Percentiles rank a stretch among this genome's conserved stretches.
phyloP scores from a whole-genome alignment of 768 basidiomycete species.

The Chalciporus chontae region DNA sequence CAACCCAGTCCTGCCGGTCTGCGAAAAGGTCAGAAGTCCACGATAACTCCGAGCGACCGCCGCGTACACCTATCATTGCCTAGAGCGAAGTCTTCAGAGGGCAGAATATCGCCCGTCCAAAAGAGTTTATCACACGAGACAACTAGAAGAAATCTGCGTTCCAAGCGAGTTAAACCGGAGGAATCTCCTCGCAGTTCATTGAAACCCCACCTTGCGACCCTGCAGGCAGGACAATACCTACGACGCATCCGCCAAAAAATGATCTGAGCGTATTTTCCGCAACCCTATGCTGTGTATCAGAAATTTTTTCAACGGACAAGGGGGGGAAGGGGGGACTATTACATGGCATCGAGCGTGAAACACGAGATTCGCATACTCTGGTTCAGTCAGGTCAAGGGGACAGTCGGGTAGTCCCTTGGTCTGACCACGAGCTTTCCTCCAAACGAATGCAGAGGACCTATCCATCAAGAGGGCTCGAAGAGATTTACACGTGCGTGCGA shows the following conservation, averaged over 20 bases:
- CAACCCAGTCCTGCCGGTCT: conserved; percentile 7
- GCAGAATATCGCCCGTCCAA: background rate
- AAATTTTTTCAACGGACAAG: background rate
- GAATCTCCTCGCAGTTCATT: background rate
- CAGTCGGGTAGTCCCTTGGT: conserved; percentile 40
- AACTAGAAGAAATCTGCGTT: conserved; percentile 1
- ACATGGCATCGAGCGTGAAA: conserved; percentile 30
- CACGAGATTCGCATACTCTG: conserved; percentile 42
- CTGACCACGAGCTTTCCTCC: conserved; percentile 28
- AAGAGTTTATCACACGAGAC: background rate
- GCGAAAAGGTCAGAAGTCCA: background rate
- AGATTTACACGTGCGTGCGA: conserved; percentile 40
- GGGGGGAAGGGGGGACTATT: background rate
- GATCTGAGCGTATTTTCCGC: conserved; percentile 5
- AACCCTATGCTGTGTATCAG: conserved; percentile 5
- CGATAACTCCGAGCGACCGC: background rate
- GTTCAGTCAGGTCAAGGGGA: conserved; percentile 43
- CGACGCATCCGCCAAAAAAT: conserved; percentile 18
- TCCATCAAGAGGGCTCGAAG: conserved; percentile 39
- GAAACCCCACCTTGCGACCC: conserved; percentile 6
- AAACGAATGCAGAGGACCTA: conserved; percentile 25
- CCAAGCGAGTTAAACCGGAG: background rate
- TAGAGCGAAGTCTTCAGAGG: background rate
- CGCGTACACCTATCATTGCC: conserved; percentile 5
- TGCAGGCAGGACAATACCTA: conserved; percentile 17